Evolutionary conservation across 2,329 filamentous ascomycete species (phyloP), one percentile per base, ranked within the genome.

Genomic region (Teratosphaeria nubilosa): DNA sequence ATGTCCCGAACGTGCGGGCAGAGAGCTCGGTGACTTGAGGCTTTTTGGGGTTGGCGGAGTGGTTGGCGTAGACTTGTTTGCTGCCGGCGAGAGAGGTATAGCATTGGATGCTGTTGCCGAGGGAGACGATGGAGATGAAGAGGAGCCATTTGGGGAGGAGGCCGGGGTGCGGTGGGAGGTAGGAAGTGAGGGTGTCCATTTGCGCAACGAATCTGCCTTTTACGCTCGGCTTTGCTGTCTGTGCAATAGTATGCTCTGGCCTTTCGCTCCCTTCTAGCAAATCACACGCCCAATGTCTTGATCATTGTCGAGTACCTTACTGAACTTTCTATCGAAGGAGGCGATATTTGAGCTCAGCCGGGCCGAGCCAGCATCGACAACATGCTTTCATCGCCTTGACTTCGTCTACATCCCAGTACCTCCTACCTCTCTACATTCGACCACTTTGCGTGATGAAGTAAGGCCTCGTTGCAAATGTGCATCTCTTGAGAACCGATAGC

Each of bases 31-130:
- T 91, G 58, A 90, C 82, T 58, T 58, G 27, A 51, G 54, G 13
- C 52, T 70, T 68, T 56, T 76, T 72, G 53, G 74, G 67, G 10
- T 73, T 73, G 64, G 53, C 32, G 73, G 69, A 45, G 73, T 56
- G 76, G 73, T 85, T 85, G 65, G 86, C 84, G 79, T 97, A 99
- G 69, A 97, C 83, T 72, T 90, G 87, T n/a, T 86, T 84, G 7
- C 91, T 91, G 76, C 89, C 95, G 72, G 85, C 80, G 3, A 91
- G 80, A 20, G 90, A 95, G 37, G 78, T 69, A 75, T 95, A 95
- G 70, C 88, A 85, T 78, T 96, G 91, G 53, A 95, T 72, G 37
- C 85, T 87, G 79, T 99, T 99, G 68, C 84, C 86, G 59, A 94
- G 80, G 31, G 92, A 90, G 58, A 95, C 82, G 58, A 91, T 70